These are phyloP conservation scores for Seiridium unicorne DNA, from an alignment of 2,329 filamentous ascomycete genomes.

Conservation along the genomic window DNA sequence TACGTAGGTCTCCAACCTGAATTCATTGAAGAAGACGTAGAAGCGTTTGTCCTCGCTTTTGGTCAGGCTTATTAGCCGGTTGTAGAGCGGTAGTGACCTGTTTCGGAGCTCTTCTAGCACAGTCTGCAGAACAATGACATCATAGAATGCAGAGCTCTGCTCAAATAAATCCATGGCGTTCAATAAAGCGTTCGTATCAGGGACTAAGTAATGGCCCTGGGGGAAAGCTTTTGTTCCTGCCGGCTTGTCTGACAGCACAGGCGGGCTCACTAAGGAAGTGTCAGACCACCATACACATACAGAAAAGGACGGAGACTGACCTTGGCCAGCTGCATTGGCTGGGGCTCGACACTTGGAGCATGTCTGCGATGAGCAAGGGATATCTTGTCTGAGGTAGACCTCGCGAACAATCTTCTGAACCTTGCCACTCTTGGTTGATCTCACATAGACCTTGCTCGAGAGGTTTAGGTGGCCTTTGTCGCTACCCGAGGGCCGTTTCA, in stretches of 20 bases:
- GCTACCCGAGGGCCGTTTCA: constrained; percentile 56
- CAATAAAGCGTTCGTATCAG: constrained; percentile 93
- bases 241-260: constrained; percentile 85
- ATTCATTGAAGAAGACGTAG: constrained; percentile 99
- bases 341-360: constrained; percentile 81
- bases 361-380: constrained; percentile 91
- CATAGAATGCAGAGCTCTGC: constrained; percentile 85
- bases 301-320: constrained; percentile 42
- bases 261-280: constrained; percentile 62
- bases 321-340: constrained; percentile 72
- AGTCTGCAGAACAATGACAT: constrained; percentile 94
- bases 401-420: constrained; percentile 98
- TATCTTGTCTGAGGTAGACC: constrained; percentile 92
- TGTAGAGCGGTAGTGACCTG: constrained; percentile 90
- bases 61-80: constrained; percentile 83
- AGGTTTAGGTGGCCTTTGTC: constrained; percentile 68
- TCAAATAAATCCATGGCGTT: constrained; percentile 98
- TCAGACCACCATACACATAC: constrained; percentile 11
- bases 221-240: constrained; percentile 80
- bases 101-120: constrained; percentile 96
- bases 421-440: constrained; percentile 92
- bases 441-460: constrained; percentile 92
- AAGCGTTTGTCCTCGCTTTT: constrained; percentile 97
- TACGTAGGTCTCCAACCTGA: constrained; percentile 87
- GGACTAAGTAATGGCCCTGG: constrained; percentile 88